Evolutionary conservation across 164 flowering plant genomes (phyloP).

Genomic region (Macadamia integrifolia): DNA sequence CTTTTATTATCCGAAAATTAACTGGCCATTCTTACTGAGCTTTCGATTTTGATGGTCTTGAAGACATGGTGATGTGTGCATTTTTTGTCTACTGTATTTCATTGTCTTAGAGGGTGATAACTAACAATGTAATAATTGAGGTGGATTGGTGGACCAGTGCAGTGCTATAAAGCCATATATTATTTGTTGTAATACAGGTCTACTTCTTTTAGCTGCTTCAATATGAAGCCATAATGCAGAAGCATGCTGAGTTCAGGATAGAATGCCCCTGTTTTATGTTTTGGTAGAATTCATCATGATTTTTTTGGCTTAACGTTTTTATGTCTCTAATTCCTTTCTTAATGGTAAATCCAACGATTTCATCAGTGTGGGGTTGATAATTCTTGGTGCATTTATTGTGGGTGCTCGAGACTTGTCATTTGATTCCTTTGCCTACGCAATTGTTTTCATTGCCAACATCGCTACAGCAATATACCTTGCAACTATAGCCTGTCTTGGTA

Average conservation of each 20-base stretch:
- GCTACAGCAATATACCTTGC: conserved; percentile 94
- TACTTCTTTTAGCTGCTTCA: background rate
- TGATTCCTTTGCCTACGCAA: conserved; percentile 70
- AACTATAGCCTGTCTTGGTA: conserved; percentile 88
- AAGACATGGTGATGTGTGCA: background rate
- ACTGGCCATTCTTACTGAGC: background rate
- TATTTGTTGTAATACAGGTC: background rate
- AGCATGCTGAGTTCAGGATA: background rate
- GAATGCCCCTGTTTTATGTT: background rate
- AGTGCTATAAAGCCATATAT: background rate
- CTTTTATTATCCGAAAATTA: conserved; percentile 56
- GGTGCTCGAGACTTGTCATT: conserved; percentile 93
- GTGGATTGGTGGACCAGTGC: background rate
- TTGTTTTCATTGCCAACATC: conserved; percentile 76
- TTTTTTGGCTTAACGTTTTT: background rate
- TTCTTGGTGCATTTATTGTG: conserved; percentile 88
- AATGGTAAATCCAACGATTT: conserved; percentile 39
- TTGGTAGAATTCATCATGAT: background rate
- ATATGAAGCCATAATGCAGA: background rate
- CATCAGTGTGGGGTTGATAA: conserved; percentile 89
- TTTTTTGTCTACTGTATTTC: no score
- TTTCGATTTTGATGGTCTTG: background rate
- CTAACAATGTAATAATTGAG: background rate
- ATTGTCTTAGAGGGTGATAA: no score
- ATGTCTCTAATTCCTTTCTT: conserved; percentile 30